phyloP scores from a whole-genome alignment of 2,329 filamentous ascomycete genomes.

The Cladosporium sp. region DNA sequence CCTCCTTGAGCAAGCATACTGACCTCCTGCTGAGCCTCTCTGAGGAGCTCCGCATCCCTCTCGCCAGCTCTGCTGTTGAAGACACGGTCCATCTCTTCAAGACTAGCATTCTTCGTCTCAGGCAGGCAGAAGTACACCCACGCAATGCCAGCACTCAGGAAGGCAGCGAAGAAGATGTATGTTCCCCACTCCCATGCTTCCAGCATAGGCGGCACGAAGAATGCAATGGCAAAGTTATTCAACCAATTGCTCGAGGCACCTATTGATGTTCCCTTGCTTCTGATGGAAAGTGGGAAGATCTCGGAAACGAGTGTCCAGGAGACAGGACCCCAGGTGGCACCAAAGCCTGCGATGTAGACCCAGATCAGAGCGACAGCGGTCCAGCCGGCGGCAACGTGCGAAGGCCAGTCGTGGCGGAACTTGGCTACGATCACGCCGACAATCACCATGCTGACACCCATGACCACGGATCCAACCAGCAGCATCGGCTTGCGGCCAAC shows the following conservation, averaged over 20 bases:
- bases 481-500: slow-evolving; percentile 39
- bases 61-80: slow-evolving; percentile 17
- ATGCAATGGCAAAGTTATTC: slow-evolving; percentile 57
- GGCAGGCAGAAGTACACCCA: slow-evolving; percentile 52
- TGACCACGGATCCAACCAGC: slow-evolving; percentile 26
- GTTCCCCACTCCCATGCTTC: slow-evolving; percentile 54
- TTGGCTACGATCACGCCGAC: slow-evolving; percentile 24
- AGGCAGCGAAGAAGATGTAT: slow-evolving; percentile 58
- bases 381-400: slow-evolving; percentile 37
- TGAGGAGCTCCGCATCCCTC: background rate
- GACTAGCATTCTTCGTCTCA: slow-evolving; percentile 23
- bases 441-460: slow-evolving; percentile 2
- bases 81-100: slow-evolving; percentile 27
- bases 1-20: slow-evolving; percentile 47
- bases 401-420: slow-evolving; percentile 6
- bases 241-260: slow-evolving; percentile 44
- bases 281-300: slow-evolving; percentile 58
- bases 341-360: slow-evolving; percentile 43
- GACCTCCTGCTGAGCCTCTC: slow-evolving; percentile 1
- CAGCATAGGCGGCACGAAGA: slow-evolving; percentile 29
- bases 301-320: slow-evolving; percentile 44
- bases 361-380: slow-evolving; percentile 23
- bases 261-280: slow-evolving; percentile 61
- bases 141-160: slow-evolving; percentile 46
- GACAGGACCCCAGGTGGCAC: slow-evolving; percentile 46